Base-by-base conservation (phyloP, 441 rosid species). In the Syzygium syzygioides region DNA sequence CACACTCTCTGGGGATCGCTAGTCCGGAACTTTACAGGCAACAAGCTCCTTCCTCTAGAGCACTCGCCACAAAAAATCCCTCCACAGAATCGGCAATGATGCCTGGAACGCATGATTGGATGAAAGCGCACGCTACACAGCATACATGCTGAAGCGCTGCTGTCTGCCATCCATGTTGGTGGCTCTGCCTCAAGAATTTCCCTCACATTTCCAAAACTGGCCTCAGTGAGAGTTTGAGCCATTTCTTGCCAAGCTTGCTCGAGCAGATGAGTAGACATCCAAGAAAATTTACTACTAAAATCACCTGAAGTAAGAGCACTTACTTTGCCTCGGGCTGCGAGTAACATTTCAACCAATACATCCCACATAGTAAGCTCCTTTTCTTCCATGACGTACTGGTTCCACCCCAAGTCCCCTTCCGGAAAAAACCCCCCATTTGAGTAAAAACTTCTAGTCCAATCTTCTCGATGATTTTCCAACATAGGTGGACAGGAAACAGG, bases 181-280 rank as follows among this genome's bases (percentile, higher is more conserved):
- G 93, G 93, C 64, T 92, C 91, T 48, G 91, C 87, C 66, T 92
- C 93, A 41, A 92, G 91, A 87, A 90, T 91, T 68, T 89, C 93
- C 91, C 87, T 86, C 10, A 86, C 34, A 34, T 91, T 92, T 71
- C 93, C 92, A 87, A 93, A 92, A 89, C 91, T 93, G 23, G 95
- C 97, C 86, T 98, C 98, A 0, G 97, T 94, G n/a, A 98, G 98
- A 68, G 98, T 96, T 88, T 95, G 97, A 87, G 99, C 97, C 98
- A 98, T 97, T 90, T 98, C 99, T 91, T 95, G 93, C 99, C 99
- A 98, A 89, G 99, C 98, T 93, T 95, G 96, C 93, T 98, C 99
- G 11, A 98, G 94, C 62, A 98, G 86, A 93, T 94, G 92, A 56
- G 93, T 91, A 0, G 99, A 94, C 57, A 95, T 79, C 96, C 97